phyloP scores from a whole-genome alignment of 148 eudicot genomes.

The Amaranthus palmeri region DNA sequence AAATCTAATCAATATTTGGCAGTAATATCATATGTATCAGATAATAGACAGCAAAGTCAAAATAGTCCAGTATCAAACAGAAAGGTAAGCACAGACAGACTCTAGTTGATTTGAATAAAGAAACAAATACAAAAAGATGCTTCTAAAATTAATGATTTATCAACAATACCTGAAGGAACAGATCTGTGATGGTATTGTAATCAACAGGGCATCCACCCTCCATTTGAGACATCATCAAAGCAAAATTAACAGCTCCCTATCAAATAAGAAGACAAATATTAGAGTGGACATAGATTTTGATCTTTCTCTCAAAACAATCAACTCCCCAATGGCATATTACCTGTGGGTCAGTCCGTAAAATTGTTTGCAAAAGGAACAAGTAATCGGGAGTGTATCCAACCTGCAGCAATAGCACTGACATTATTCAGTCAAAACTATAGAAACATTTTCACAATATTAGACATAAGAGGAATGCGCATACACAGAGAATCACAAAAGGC shows the following conservation, averaged over 20 bases:
- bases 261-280: conserved; percentile 14
- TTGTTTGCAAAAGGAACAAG: conserved; percentile 91
- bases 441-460: too few species aligned
- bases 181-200: conserved; percentile 94
- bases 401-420: conserved; percentile 31
- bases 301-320: neutral
- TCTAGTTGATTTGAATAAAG: too few species aligned
- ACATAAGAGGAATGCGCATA: neutral
- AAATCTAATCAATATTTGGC: neutral
- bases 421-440: neutral
- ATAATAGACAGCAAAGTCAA: neutral
- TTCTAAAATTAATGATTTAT: neutral
- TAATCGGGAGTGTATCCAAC: conserved; percentile 96
- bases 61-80: neutral
- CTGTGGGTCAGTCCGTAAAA: conserved; percentile 91
- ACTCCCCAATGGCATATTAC: conserved; percentile 26
- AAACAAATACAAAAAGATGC: too few species aligned
- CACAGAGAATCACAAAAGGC: neutral
- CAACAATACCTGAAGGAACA: conserved; percentile 75
- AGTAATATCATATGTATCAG: neutral
- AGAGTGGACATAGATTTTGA: neutral
- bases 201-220: conserved; percentile 99
- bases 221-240: conserved; percentile 99
- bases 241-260: conserved; percentile 97
- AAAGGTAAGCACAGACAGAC: neutral